Evolutionary conservation across 179 eudicot species (phyloP), one percentile per base, ranked within the genome.

Genomic region (Sideroxylon spinosum): DNA sequence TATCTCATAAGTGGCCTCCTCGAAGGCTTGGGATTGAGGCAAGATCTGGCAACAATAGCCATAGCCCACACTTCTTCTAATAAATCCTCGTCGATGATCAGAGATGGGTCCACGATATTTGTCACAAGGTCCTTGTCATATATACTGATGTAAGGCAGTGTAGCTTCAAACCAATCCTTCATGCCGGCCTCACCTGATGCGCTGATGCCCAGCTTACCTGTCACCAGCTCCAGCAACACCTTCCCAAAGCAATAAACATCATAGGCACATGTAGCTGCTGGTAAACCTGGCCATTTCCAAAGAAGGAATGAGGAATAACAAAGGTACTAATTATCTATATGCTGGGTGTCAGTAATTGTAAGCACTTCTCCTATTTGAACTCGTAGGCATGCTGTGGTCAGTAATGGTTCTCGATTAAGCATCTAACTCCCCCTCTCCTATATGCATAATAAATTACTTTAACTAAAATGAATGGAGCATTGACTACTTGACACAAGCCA

Each of bases 1-100:
- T 94, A 89, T 80, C 94, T 90, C 95, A 91, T 91, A 25, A 88
- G 87, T 50, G 99, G 99, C 68, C 99, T 85, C 63, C 92, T 86
- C 1, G 89, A 76, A 50, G 99, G 97, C 79, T 86, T 91, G 7
- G 97, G 95, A 79, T 90, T 95, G 23, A 95, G 98, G 80, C 99
- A 95, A 66, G 99, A 91, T 44, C 89, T 80, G 55, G 99, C 99
- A 23, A 95, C 97, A 29, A 95, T 85, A 4, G 99, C 97, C 97
- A 93, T 93, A 13, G 99, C 98, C 99, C 99, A 95, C 5, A 93
- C 99, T 86, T 95, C 99, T 79, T 95, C 98, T 25, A 95, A 80
- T 25, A 93, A 90, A 82, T 95, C 99, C 71, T 93, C 98, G 3
- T 93, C 98, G 22, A 91, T 84, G 63, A 95, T 85, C 65, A 95